These are phyloP conservation scores for Wallacemonas sp. DNA, from an alignment of 208 protist genomes.

Conservation along the genomic window DNA sequence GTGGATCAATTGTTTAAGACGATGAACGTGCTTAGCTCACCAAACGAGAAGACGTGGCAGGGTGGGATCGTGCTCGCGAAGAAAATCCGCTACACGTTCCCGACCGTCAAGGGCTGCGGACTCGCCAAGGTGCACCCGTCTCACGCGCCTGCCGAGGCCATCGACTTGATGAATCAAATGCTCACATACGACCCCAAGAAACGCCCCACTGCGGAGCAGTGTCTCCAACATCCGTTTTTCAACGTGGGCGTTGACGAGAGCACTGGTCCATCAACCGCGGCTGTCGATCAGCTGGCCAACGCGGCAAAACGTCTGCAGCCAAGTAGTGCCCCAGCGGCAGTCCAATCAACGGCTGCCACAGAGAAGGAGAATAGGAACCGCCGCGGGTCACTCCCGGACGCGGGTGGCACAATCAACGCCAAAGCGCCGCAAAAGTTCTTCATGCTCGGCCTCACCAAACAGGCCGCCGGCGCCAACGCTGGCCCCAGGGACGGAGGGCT, in stretches of 20 bases:
- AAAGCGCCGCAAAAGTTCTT: slow-evolving; percentile 32
- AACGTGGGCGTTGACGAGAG: slow-evolving; percentile 59
- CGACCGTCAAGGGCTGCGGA: slow-evolving; percentile 55
- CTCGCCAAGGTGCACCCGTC: slow-evolving; percentile 63
- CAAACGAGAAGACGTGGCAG: slow-evolving; percentile 73
- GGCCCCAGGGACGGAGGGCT: neutral
- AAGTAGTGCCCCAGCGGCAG: slow-evolving; percentile 19
- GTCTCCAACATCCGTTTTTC: slow-evolving; percentile 94
- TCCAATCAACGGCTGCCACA: slow-evolving; percentile 8
- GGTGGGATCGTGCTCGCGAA: slow-evolving; percentile 68
- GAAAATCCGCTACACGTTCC: slow-evolving; percentile 85
- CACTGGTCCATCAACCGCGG: slow-evolving; percentile 38
- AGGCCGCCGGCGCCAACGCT: neutral
- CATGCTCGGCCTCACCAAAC: slow-evolving; percentile 20
- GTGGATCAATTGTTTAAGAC: slow-evolving; percentile 87
- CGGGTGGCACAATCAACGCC: slow-evolving; percentile 14
- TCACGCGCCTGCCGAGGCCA: slow-evolving; percentile 83
- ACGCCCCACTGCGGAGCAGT: slow-evolving; percentile 93
- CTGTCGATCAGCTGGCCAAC: slow-evolving; percentile 49
- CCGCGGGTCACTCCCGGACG: slow-evolving; percentile 4
- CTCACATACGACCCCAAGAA: slow-evolving; percentile 96
- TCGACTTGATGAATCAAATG: slow-evolving; percentile 93
- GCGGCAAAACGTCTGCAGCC: slow-evolving; percentile 45
- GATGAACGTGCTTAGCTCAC: slow-evolving; percentile 77
- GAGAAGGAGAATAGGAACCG: neutral